Conservation (phyloP, 2,329 filamentous ascomycete species). For the Trichophaea hybrida region DNA sequence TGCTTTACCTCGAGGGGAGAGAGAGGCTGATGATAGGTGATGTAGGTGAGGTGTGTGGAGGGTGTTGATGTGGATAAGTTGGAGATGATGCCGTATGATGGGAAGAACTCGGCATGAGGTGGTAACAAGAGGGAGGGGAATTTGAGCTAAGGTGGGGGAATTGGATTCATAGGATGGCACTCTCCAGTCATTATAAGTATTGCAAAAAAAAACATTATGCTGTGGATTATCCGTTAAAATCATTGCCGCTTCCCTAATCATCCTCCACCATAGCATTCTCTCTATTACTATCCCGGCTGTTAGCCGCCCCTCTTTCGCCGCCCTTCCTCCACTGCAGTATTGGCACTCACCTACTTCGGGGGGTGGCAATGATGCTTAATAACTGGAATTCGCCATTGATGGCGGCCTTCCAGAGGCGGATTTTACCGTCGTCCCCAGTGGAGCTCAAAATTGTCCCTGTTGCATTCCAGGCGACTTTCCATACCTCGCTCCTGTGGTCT, state of each 20-base stretch:
- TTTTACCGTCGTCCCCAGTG: slow-evolving; percentile 27
- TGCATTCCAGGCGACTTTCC: slow-evolving; percentile 28
- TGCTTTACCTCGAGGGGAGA: background rate
- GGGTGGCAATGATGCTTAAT: slow-evolving; percentile 20
- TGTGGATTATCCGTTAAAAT: background rate
- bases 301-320: background rate
- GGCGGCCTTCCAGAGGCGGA: slow-evolving; percentile 26
- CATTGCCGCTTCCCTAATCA: slow-evolving; percentile 1
- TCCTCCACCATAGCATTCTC: slow-evolving; percentile 15
- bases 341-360: slow-evolving; percentile 12
- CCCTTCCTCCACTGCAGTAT: background rate
- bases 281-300: background rate
- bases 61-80: background rate
- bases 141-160: too few species aligned
- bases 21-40: background rate
- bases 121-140: too few species aligned
- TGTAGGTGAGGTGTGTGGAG: background rate
- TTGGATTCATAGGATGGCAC: background rate
- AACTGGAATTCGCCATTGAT: slow-evolving; percentile 26
- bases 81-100: background rate
- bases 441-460: slow-evolving; percentile 27
- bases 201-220: background rate
- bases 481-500: slow-evolving; percentile 27
- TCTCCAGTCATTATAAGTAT: background rate
- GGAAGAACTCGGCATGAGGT: background rate